Evolutionary conservation across 108 stramenopile genomes (phyloP).

Genomic region (Cyclotella sp.): DNA sequence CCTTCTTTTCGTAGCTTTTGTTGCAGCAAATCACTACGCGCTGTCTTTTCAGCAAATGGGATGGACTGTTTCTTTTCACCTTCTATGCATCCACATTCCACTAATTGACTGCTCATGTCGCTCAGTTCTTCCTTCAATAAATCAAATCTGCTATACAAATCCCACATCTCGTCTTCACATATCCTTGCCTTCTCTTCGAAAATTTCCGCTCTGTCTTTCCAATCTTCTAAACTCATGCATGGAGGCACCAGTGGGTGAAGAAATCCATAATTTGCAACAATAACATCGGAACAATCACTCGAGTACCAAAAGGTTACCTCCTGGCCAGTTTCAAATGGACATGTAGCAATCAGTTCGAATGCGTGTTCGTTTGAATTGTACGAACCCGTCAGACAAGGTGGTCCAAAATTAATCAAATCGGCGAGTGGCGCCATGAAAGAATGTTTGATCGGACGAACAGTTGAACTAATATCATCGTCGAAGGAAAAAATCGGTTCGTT

Average conservation of each 20-base stretch:
- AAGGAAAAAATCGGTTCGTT: not conserved
- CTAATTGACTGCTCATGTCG: slow-evolving; percentile 29
- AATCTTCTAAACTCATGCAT: slow-evolving; percentile 44
- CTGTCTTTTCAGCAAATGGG: not conserved
- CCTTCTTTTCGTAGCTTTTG: slow-evolving; percentile 16
- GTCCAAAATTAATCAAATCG: slow-evolving; percentile 87
- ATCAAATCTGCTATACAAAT: slow-evolving; percentile 41
- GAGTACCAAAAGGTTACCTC: slow-evolving; percentile 89
- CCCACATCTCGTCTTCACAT: slow-evolving; percentile 45
- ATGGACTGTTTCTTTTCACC: slow-evolving; percentile 22
- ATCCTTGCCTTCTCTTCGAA: slow-evolving; percentile 34
- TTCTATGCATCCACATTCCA: slow-evolving; percentile 44
- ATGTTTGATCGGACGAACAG: slow-evolving; percentile 36
- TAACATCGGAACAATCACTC: slow-evolving; percentile 79
- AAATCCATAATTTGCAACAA: slow-evolving; percentile 86
- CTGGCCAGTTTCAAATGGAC: slow-evolving; percentile 73
- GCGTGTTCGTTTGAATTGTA: slow-evolving; percentile 72
- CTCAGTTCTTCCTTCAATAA: slow-evolving; percentile 51
- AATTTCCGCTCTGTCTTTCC: slow-evolving; percentile 31
- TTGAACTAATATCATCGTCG: slow-evolving; percentile 25
- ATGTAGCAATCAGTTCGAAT: slow-evolving; percentile 83
- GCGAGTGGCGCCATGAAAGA: slow-evolving; percentile 88
- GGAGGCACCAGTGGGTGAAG: slow-evolving; percentile 66
- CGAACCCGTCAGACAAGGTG: slow-evolving; percentile 78
- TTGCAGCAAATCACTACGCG: not conserved